These are phyloP conservation scores for Trypanosoma caninum DNA, from an alignment of 208 protist genomes.

Conservation along the genomic window DNA sequence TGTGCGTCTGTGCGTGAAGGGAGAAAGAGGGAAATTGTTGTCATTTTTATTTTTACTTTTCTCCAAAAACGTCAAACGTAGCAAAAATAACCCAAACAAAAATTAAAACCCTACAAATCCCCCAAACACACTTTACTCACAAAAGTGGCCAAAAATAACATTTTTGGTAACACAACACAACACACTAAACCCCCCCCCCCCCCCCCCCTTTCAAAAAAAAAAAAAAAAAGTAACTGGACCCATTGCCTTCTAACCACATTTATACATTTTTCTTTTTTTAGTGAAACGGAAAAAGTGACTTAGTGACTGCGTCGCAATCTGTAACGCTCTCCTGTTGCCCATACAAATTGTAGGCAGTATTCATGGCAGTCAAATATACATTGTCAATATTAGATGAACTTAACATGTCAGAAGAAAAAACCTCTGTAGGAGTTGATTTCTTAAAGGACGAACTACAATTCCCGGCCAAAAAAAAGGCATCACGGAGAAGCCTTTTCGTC, in stretches of 20 bases:
- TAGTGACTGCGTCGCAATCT: neutral
- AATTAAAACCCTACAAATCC: too few relatives aligned
- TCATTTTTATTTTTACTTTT: too few relatives aligned
- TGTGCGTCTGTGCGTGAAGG: too few relatives aligned
- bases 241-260: neutral
- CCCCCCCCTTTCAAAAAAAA: neutral
- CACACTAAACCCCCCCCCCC: neutral
- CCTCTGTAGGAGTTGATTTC: neutral
- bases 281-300: too few relatives aligned
- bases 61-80: too few relatives aligned
- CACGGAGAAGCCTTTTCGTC: neutral
- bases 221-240: neutral
- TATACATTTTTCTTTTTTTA: neutral
- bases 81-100: too few relatives aligned
- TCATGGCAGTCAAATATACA: constrained; percentile 12
- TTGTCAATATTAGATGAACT: neutral
- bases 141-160: too few relatives aligned
- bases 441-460: neutral
- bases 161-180: too few relatives aligned
- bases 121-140: too few relatives aligned
- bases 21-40: too few relatives aligned
- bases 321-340: neutral
- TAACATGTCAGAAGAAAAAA: neutral
- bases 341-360: constrained; percentile 8
- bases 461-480: constrained; percentile 12